Percentiles rank a stretch among this genome's conserved stretches.
Conservation (phyloP, 2,329 filamentous ascomycete genomes). For the Drechslerella stenobrocha region DNA sequence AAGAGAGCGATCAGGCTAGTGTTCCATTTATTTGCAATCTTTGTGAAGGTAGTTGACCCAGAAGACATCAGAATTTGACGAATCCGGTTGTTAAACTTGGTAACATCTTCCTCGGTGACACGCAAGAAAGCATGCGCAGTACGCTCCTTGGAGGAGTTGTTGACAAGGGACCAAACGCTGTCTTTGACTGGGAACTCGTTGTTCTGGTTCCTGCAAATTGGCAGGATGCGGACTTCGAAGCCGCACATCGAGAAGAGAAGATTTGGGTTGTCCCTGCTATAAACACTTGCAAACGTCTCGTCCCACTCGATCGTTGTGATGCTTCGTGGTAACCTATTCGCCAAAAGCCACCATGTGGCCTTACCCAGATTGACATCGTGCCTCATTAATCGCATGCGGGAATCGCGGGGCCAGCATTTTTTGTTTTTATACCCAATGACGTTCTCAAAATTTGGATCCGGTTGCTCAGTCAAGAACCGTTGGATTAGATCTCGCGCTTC, state of each 20-base stretch:
- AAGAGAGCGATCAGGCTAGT: slow-evolving; percentile 95
- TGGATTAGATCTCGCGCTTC: slow-evolving; percentile 96
- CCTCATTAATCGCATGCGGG: slow-evolving; percentile 95
- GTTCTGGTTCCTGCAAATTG: slow-evolving; percentile 90
- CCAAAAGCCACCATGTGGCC: slow-evolving; percentile 98
- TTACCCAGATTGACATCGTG: slow-evolving; percentile 97
- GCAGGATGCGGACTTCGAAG: slow-evolving; percentile 93
- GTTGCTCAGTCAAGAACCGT: slow-evolving; percentile 95
- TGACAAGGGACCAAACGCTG: slow-evolving; percentile 95
- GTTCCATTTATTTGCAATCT: slow-evolving; percentile 99
- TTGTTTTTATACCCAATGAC: slow-evolving; percentile 99
- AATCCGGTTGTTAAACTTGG: slow-evolving; percentile 99
- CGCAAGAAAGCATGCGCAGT: slow-evolving; percentile 97
- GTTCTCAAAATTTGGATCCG: slow-evolving; percentile 98
- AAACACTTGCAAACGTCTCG: slow-evolving; percentile 96
- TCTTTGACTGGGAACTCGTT: slow-evolving; percentile 98
- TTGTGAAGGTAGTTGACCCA: slow-evolving; percentile 98
- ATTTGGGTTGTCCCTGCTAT: slow-evolving; percentile 97
- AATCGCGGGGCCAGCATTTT: slow-evolving; percentile 98
- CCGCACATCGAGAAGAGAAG: slow-evolving; percentile 96
- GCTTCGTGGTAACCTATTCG: slow-evolving; percentile 91
- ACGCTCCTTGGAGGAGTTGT: slow-evolving; percentile 94
- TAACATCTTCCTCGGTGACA: slow-evolving; percentile 95
- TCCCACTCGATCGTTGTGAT: slow-evolving; percentile 99
- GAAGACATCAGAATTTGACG: slow-evolving; percentile 99